Evolutionary conservation across 1,284 basidiomycete genomes (phyloP), one percentile per base, ranked within the genome.

Genomic region (Leccinum solheimii): DNA sequence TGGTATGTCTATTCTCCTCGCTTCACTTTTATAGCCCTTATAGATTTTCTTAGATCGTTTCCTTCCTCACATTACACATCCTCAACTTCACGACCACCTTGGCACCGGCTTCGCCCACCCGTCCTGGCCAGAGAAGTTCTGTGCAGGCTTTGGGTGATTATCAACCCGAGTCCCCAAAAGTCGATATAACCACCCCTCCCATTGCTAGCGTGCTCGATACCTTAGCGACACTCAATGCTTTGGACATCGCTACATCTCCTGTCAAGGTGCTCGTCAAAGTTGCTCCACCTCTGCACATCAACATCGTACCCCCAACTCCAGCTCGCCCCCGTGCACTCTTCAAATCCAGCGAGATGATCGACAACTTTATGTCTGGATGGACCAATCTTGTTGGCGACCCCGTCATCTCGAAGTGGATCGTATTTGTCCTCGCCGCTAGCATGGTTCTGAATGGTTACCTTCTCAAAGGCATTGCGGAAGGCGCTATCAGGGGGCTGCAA

Each of bases 371-470:
- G 91, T 87, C 86, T 45, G 85, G 87, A n/a, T 98, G 96, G 97
- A 94, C 94, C 8, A 81, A 82, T n/a, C 86, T 98, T 65, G 95
- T 98, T 58, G 95, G 95, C 34, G 97, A 99, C 73, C 97, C 97
- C 0, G 87, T 98, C 59, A 80, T 99, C 67, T 91, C 88, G 71
- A 99, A 99, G 80, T 97, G 94, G 93, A 97, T 99, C 69, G 92
- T 98, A 59, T 82, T 95, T 58, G 82, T 92, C 16, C 86, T 99
- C 36, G 90, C 88, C 3, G 85, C 97, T 67, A 94, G 91, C 65
- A 90, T 99, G 65, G 86, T 91, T 64, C 81, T 99, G 65, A 99
- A 99, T 70, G 95, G 95, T 1, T 98, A 95, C 74, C 81, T 99
- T 36, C 83, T 99, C 64, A 97, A 95, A 76, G 89, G 90, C 7